Conservation (phyloP, 805 yeast genomes). For the Candida michaelii region DNA sequence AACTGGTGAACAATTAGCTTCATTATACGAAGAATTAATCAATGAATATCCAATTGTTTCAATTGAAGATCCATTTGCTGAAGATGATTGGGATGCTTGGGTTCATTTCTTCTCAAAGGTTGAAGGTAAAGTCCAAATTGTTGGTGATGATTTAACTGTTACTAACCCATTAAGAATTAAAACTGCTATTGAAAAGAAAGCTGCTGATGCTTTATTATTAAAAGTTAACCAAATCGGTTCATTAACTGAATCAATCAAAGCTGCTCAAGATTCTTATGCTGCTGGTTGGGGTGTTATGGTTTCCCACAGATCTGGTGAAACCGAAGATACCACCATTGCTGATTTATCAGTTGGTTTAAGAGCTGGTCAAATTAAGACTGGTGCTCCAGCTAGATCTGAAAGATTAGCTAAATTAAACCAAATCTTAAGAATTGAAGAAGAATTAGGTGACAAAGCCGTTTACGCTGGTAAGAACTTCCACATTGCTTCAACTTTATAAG, state of each 20-base stretch:
- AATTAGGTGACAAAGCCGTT: conserved; percentile 95
- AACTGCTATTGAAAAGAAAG: conserved; percentile 95
- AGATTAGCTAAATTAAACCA: conserved; percentile 99
- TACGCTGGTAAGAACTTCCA: conserved; percentile 95
- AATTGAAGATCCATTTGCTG: conserved; percentile 98
- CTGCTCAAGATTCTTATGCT: conserved; percentile 91
- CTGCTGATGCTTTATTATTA: conserved; percentile 90
- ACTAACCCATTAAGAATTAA: conserved; percentile 95
- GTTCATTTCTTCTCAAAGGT: conserved; percentile 71
- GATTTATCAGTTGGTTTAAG: conserved; percentile 97
- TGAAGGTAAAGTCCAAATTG: conserved; percentile 78
- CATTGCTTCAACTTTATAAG: conserved; percentile 42
- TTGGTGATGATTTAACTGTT: conserved; percentile 97
- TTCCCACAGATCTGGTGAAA: conserved; percentile 99
- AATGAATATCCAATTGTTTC: conserved; percentile 96
- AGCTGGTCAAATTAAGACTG: conserved; percentile 98
- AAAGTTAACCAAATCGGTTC: conserved; percentile 99
- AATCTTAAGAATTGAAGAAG: conserved; percentile 97
- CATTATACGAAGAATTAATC: conserved; percentile 75
- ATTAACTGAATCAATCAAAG: conserved; percentile 91
- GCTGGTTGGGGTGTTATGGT: conserved; percentile 99
- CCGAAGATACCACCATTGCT: conserved; percentile 98
- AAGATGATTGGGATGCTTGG: conserved; percentile 99
- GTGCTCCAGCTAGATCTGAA: conserved; percentile 99
- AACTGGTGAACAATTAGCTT: conserved; percentile 83